These are phyloP conservation scores for Rhododendron molle DNA, from an alignment of 148 eudicot species.

Conservation along the genomic window DNA sequence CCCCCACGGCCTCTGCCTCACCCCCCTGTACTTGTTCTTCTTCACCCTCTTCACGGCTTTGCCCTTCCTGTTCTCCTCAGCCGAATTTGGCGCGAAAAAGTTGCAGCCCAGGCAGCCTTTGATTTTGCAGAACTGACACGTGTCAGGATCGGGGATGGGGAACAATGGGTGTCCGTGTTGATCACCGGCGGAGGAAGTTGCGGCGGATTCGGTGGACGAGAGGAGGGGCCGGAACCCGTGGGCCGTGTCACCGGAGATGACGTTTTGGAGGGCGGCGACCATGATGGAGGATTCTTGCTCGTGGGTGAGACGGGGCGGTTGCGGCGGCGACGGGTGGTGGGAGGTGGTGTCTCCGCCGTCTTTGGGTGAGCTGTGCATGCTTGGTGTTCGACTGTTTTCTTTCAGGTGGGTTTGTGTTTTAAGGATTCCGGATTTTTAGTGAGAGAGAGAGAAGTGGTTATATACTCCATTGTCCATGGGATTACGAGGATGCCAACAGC, in stretches of 20 bases:
- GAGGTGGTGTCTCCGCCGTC: not conserved
- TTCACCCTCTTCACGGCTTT: slow-evolving; percentile 6
- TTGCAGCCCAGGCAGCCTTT: slow-evolving; percentile 31
- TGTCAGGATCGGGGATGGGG: not conserved
- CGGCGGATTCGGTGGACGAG: not conserved
- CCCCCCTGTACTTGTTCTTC: slow-evolving; percentile 52
- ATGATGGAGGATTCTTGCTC: slow-evolving; percentile 36
- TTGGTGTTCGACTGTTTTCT: not conserved
- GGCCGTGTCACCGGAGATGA: slow-evolving; percentile 24
- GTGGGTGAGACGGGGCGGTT: slow-evolving; percentile 17
- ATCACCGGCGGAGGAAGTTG: slow-evolving; percentile 1
- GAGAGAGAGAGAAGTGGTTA: not conserved
- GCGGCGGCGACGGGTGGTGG: not conserved
- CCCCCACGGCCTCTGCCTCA: slow-evolving; percentile 65
- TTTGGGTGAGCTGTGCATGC: not conserved
- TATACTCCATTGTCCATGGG: not conserved
- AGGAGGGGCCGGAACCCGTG: not conserved
- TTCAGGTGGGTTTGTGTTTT: not conserved
- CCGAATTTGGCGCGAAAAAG: slow-evolving; percentile 11
- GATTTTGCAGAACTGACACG: slow-evolving; percentile 21
- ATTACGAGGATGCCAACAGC: not conserved
- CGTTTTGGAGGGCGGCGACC: slow-evolving; percentile 35
- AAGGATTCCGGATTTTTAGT: too few species aligned
- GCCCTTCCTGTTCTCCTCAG: not conserved
- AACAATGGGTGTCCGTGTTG: not conserved